phyloP scores from a whole-genome alignment of 371 early-diverging fungal species.

The Mortierella sp. region DNA sequence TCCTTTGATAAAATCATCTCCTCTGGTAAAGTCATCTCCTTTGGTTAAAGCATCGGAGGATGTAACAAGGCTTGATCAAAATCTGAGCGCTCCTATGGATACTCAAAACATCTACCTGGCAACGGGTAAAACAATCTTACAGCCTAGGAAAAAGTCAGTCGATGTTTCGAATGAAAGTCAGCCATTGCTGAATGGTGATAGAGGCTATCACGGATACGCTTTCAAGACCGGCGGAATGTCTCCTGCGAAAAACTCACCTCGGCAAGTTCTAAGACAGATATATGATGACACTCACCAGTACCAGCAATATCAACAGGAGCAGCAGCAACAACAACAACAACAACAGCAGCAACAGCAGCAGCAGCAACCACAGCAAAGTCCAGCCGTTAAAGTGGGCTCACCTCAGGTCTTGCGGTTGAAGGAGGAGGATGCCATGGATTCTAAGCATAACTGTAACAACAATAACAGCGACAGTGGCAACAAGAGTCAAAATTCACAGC shows the following conservation, averaged over 20 bases:
- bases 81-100: not conserved
- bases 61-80: not conserved
- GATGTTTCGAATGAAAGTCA: not conserved
- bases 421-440: not conserved
- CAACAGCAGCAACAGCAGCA: not conserved
- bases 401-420: too few relatives aligned
- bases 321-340: not conserved
- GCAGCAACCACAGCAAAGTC: not conserved
- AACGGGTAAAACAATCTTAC: conserved; percentile 49
- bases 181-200: not conserved
- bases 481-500: not conserved
- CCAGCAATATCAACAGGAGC: not conserved
- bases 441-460: not conserved
- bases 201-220: not conserved
- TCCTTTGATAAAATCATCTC: not conserved
- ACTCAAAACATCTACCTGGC: conserved; percentile 18
- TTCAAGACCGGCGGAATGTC: conserved; percentile 6
- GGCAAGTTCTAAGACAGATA: not conserved
- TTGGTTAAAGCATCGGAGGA: not conserved
- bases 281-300: not conserved
- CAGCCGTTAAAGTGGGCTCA: too few relatives aligned
- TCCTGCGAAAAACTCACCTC: not conserved
- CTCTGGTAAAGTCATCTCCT: not conserved
- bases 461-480: not conserved
- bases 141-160: conserved; percentile 15